Evolutionary conservation across 768 basidiomycete genomes (phyloP).

Genomic region (Strobilomyces dryophilus): DNA sequence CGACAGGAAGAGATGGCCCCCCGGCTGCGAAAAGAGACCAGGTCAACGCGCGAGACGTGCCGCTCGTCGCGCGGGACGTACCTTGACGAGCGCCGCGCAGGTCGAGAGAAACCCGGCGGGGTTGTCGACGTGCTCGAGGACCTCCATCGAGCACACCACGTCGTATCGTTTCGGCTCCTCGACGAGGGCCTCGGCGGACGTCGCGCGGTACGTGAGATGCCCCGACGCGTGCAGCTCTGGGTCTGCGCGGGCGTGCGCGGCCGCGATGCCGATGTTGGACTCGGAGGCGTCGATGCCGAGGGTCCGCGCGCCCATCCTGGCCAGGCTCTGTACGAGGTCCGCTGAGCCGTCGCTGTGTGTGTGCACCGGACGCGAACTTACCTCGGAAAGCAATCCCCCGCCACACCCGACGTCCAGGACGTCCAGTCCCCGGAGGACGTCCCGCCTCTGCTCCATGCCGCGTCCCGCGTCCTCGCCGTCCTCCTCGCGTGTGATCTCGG

Average conservation of each 20-base stretch:
- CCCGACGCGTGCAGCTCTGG: slow-evolving; percentile 45
- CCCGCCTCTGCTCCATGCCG: slow-evolving; percentile 28
- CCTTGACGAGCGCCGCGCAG: slow-evolving; percentile 85
- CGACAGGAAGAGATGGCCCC: slow-evolving; percentile 92
- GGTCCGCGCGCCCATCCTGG: slow-evolving; percentile 83
- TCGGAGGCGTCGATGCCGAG: slow-evolving; percentile 90
- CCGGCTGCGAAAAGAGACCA: slow-evolving; percentile 54
- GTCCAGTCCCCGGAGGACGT: slow-evolving; percentile 57
- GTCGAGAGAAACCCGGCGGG: slow-evolving; percentile 78
- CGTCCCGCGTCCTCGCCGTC: slow-evolving; percentile 31
- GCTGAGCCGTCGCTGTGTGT: not conserved
- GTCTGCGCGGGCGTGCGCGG: slow-evolving; percentile 76
- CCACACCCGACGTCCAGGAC: slow-evolving; percentile 94
- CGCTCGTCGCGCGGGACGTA: slow-evolving; percentile 31
- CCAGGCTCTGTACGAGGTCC: slow-evolving; percentile 57
- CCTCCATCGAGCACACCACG: slow-evolving; percentile 96
- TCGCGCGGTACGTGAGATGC: slow-evolving; percentile 62
- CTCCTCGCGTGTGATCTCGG: slow-evolving; percentile 59
- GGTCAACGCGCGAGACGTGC: slow-evolving; percentile 2
- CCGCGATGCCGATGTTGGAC: slow-evolving; percentile 83
- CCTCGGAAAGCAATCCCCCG: slow-evolving; percentile 91
- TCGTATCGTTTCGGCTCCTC: slow-evolving; percentile 69
- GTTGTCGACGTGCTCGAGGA: slow-evolving; percentile 95
- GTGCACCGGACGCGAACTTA: slow-evolving; percentile 29
- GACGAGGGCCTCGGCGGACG: slow-evolving; percentile 72